Conservation (phyloP, 2,329 filamentous ascomycete species). For the Biscogniauxia marginata region DNA sequence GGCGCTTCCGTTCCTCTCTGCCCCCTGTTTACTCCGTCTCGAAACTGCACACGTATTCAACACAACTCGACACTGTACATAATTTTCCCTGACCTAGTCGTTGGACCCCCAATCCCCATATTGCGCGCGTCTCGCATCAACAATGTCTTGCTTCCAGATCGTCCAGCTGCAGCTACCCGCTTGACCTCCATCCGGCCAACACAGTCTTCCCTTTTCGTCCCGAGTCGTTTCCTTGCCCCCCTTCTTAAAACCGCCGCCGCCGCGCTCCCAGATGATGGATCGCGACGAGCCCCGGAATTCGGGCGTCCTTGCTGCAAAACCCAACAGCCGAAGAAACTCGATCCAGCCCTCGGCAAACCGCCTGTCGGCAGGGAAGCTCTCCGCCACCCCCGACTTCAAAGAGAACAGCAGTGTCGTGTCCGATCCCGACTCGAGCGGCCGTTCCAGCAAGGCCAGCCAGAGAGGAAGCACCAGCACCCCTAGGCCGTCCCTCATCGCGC, state of each 20-base stretch:
- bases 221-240: not conserved
- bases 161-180: slow-evolving; percentile 11
- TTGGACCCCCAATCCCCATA: not conserved
- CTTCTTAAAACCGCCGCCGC: not conserved
- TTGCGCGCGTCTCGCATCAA: not conserved
- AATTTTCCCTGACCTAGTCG: slow-evolving; percentile 8
- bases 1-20: not conserved
- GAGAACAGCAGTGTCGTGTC: slow-evolving; percentile 21
- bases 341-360: slow-evolving; percentile 19
- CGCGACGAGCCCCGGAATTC: slow-evolving; percentile 17
- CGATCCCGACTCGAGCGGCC: slow-evolving; percentile 19
- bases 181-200: slow-evolving; percentile 12
- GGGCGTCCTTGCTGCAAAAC: slow-evolving; percentile 23
- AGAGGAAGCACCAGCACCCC: slow-evolving; percentile 12
- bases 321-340: slow-evolving; percentile 24
- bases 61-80: not conserved
- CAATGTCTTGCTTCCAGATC: not conserved
- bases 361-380: slow-evolving; percentile 13
- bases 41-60: not conserved
- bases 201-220: slow-evolving; percentile 3
- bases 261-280: slow-evolving; percentile 14
- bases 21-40: too few species aligned
- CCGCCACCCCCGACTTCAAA: slow-evolving; percentile 19
- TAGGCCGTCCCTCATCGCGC: slow-evolving; percentile 3
- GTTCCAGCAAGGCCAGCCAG: slow-evolving; percentile 10